Base-by-base conservation (phyloP, 1,284 basidiomycete species). In the Marasmius sp. region DNA sequence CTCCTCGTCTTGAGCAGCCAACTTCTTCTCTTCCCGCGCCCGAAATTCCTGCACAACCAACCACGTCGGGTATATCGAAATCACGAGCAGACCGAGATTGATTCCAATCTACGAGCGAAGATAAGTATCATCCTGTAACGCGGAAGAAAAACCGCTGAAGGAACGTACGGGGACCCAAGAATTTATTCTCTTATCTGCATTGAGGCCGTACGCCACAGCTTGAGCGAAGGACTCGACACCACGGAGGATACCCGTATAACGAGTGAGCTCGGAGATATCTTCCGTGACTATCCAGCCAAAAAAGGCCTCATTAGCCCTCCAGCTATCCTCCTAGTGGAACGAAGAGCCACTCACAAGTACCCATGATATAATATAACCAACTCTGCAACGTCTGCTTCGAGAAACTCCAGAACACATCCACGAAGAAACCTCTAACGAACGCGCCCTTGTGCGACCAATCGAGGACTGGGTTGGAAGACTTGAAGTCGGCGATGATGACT, bases 361-460 rank as follows among this genome's bases (percentile, higher is more conserved):
- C 60, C 60, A 61, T 61, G 37, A 61, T 59, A 45, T 62, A 62
- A 36, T 62, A 62, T 18, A 62, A 38, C 57, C 57, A 62, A 37
- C 41, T 51, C 50, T 62, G 61, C 48, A 59, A 38, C 18, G 59
- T 47, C 45, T 62, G 61, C 43, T 62, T 58, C 22, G 61, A 58
- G 22, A 62, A 59, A 36, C 18, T 45, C 61, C 61, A 62, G 14
- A 58, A 62, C 20, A 62, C 58, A 4, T 59, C 58, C 6, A 62
- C 61, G 37, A 62, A 62, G 61, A 62, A 62, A 7, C 61, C 61
- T 48, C 43, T 59, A 16, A 62, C 58, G 41, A 39, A 62, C 6
- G 50, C 20, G 8, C 58, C 57, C 8, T 14, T 22, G 14, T 45
- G 7, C 18, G 41, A 18, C 61, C 61, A 62, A 39, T 62, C 61